A percentile compares a stretch with the other conserved stretches of the same genome.
phyloP scores from a whole-genome alignment of 1,284 basidiomycete genomes.

The Lignosus rhinocerotis region DNA sequence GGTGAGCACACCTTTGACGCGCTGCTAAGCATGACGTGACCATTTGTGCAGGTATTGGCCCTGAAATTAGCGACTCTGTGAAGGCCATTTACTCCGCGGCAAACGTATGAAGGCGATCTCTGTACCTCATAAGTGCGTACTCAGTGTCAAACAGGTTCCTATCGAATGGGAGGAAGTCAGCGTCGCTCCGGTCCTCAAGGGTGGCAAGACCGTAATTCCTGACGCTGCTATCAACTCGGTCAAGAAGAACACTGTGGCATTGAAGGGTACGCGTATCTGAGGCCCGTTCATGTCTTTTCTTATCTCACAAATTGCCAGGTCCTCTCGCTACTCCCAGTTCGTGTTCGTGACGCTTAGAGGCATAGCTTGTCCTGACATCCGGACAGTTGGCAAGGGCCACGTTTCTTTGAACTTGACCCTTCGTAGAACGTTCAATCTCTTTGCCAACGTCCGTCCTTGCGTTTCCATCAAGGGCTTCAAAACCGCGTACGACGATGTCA shows the following conservation, averaged over 20 bases:
- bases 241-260: constrained; percentile 95
- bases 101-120: constrained; percentile 47
- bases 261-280: constrained; percentile 74
- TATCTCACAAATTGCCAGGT: constrained; percentile 44
- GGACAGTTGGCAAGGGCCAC: constrained; percentile 94
- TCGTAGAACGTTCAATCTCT: constrained; percentile 96
- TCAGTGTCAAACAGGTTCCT: constrained; percentile 63
- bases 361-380: constrained; percentile 6
- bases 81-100: constrained; percentile 93
- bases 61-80: constrained; percentile 96
- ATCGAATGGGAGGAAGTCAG: constrained; percentile 99
- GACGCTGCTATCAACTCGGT: constrained; percentile 90
- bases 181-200: constrained; percentile 91
- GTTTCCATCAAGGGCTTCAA: constrained; percentile 96
- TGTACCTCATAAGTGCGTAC: no score
- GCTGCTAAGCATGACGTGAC: constrained; percentile 16
- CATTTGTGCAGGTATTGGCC: constrained; percentile 81
- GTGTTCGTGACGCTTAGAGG: constrained; percentile 43
- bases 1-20: constrained; percentile 47
- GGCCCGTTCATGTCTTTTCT: neutral
- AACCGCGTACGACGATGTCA: constrained; percentile 97
- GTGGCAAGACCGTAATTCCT: constrained; percentile 97
- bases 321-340: constrained; percentile 95
- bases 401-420: constrained; percentile 98
- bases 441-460: constrained; percentile 98